Evolutionary conservation across 306 rosid species (phyloP), one percentile per base, ranked within the genome.

Genomic region (Purshia tridentata): DNA sequence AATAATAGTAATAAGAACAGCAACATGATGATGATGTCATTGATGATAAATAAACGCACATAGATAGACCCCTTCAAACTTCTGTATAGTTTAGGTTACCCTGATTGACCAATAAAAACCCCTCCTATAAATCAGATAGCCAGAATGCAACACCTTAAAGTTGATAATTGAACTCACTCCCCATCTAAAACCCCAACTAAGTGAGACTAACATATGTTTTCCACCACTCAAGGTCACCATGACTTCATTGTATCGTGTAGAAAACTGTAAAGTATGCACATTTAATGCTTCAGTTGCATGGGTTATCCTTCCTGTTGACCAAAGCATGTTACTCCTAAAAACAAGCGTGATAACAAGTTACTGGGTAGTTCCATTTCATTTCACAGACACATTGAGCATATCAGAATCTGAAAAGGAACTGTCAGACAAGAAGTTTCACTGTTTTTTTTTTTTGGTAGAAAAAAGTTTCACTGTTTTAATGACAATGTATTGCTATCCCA

Each of bases 31-130:
- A 29, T 29, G 35, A 29, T 29, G 35, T 29, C 35, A 3, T 29
- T 29, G 35, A 29, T 29, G 35, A 29, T 29, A 29, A 29, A 29
- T 29, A 29, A 29, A 29, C 1, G 35, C 35, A 29, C 2, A 29
- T 29, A 3, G 35, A 29, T 29, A 29, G 1, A 29, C 35, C 35
- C 35, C 35, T 29, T 29, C 35, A 29, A 29, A 29, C 35, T 29
- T 29, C 35, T 29, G 35, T 29, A 29, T 29, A 29, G 35, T 1
- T 29, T 29, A 78, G 63, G 53, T 74, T 40, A 47, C 23, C 69
- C 69, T 63, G 65, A 53, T 42, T 65, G 14, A 71, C 55, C n/a
- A 71, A 65, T 67, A 72, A 44, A 23, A 39, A 66, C 45, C 20
- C 22, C 35, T 78, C 68, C 67, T 65, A 12, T 5, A 65, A 46